Evolutionary conservation across 1,139 yeast species (phyloP).

Genomic region (Nematodospora anomalae): DNA sequence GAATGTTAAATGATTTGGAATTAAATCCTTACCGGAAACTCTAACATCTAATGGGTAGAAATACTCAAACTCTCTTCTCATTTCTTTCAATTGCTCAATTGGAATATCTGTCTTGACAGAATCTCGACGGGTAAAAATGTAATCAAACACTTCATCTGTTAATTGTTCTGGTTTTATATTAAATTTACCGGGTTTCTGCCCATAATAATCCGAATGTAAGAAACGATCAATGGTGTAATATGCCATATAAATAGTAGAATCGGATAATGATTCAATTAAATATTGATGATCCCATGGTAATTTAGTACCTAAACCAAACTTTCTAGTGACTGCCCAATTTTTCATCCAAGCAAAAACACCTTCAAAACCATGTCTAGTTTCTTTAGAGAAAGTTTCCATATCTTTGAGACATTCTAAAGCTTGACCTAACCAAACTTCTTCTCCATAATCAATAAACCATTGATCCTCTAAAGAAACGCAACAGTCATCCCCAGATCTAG

Average conservation of each 20-base stretch:
- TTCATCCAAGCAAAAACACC: constrained; percentile 95
- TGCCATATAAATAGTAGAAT: constrained; percentile 94
- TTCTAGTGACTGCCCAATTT: constrained; percentile 98
- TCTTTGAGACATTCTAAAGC: constrained; percentile 76
- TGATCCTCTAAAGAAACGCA: constrained; percentile 97
- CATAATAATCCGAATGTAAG: constrained; percentile 85
- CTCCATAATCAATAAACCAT: constrained; percentile 98
- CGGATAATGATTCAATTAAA: constrained; percentile 92
- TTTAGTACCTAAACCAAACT: constrained; percentile 93
- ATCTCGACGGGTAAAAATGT: constrained; percentile 75
- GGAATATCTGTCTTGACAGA: constrained; percentile 63
- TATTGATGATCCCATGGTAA: constrained; percentile 97
- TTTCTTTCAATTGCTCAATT: constrained; percentile 58
- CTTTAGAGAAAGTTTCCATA: constrained; percentile 81
- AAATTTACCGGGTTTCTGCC: constrained; percentile 70
- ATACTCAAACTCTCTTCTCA: constrained; percentile 93
- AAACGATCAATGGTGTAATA: constrained; percentile 89
- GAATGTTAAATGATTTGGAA: constrained; percentile 96
- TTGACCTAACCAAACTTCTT: constrained; percentile 82
- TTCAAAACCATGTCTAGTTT: constrained; percentile 90
- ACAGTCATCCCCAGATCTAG: constrained; percentile 97
- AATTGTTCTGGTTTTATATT: constrained; percentile 77
- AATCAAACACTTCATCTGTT: constrained; percentile 95
- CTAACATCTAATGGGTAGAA: constrained; percentile 92
- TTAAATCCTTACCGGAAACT: constrained; percentile 93